Percentiles rank a stretch among this genome's conserved stretches.
Evolutionary conservation across 2,329 filamentous ascomycete species (phyloP).

Genomic region (Paraphoma chrysanthemicola): DNA sequence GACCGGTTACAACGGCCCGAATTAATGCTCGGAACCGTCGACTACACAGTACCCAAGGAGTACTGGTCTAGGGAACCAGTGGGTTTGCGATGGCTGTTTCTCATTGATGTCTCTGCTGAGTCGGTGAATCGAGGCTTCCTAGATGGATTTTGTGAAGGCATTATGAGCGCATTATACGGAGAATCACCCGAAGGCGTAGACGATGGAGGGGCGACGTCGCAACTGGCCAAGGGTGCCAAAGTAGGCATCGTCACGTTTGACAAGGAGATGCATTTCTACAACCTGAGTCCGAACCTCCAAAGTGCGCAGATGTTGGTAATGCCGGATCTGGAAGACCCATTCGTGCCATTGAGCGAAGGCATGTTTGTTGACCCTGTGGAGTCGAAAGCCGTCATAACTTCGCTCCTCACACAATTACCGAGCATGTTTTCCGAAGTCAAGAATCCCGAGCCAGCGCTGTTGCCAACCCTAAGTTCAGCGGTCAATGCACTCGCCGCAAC

Average conservation of each 20-base stretch:
- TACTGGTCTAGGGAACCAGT: constrained; percentile 97
- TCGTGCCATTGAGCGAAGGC: constrained; percentile 88
- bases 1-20: constrained; percentile 91
- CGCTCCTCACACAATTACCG: constrained; percentile 83
- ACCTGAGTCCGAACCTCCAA: constrained; percentile 79
- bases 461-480: constrained; percentile 84
- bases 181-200: constrained; percentile 56
- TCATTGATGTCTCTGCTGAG: constrained; percentile 93
- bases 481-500: constrained; percentile 83
- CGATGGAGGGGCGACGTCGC: constrained; percentile 59
- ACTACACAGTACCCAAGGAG: constrained; percentile 96
- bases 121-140: constrained; percentile 89
- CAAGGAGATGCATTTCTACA: constrained; percentile 98
- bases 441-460: constrained; percentile 86
- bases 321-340: constrained; percentile 96
- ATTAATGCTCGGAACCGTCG: constrained; percentile 88
- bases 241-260: constrained; percentile 96
- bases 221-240: constrained; percentile 79
- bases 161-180: constrained; percentile 84
- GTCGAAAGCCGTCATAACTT: constrained; percentile 83
- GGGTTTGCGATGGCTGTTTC: constrained; percentile 84
- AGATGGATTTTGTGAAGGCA: constrained; percentile 88
- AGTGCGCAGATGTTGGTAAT: constrained; percentile 98
- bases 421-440: constrained; percentile 87
- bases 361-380: constrained; percentile 95